A percentile compares a stretch with the other conserved stretches of the same genome.
phyloP scores from a whole-genome alignment of 192 early-diverging fungal species.

The Podila minutissima region DNA sequence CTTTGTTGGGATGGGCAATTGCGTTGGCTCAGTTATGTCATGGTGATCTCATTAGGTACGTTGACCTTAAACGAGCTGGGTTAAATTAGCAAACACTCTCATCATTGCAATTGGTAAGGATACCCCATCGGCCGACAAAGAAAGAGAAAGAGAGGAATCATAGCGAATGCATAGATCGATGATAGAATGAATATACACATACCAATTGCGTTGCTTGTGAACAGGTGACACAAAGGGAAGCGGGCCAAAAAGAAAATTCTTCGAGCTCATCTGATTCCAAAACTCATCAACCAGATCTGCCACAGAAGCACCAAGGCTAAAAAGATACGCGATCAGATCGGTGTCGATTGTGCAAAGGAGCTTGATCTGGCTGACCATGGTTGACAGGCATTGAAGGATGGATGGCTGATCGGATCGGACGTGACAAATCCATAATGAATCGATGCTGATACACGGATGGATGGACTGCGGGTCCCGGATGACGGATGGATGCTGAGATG shows the following conservation, averaged over 20 bases:
- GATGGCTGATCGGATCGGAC: neutral
- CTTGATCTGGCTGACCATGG: neutral
- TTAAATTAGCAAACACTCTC: constrained; percentile 67
- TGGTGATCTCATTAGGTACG: constrained; percentile 49
- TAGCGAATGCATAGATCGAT: neutral
- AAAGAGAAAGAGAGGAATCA: neutral
- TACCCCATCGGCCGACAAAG: neutral
- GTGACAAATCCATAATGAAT: too few relatives aligned
- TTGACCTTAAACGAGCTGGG: constrained; percentile 78
- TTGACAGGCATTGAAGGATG: neutral
- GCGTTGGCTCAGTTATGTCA: constrained; percentile 10
- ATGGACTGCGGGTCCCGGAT: constrained; percentile 1
- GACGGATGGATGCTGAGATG: neutral
- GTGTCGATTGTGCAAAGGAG: neutral
- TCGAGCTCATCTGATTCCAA: too few relatives aligned
- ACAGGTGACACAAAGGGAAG: too few relatives aligned
- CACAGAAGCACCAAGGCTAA: too few relatives aligned
- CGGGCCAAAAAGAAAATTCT: too few relatives aligned
- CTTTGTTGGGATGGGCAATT: constrained; percentile 4
- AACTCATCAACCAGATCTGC: too few relatives aligned
- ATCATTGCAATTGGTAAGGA: constrained; percentile 36
- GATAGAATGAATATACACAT: neutral
- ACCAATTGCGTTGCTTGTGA: neutral
- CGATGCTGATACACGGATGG: neutral
- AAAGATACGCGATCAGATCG: too few relatives aligned